These are phyloP conservation scores for Micractinium conductrix DNA, from an alignment of 139 green algal species.

Conservation along the genomic window DNA sequence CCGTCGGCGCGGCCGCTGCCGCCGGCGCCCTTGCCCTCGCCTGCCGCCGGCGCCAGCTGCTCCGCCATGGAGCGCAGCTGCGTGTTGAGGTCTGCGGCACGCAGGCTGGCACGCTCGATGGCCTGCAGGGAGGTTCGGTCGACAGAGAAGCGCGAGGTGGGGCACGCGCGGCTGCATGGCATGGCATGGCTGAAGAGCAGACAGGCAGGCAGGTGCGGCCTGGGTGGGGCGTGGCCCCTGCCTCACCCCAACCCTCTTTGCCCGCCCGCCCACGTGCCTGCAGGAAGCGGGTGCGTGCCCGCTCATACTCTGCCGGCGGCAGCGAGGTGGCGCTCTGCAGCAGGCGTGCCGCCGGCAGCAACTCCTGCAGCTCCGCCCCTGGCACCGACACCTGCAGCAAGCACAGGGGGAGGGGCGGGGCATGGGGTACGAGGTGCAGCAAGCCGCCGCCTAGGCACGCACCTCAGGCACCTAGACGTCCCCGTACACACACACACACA, in stretches of 20 bases:
- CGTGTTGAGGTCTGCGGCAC: constrained; percentile 29
- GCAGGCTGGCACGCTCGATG: constrained; percentile 47
- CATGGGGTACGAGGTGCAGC: too few relatives aligned
- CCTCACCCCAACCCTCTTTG: neutral
- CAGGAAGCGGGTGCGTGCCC: constrained; percentile 81
- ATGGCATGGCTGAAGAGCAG: too few relatives aligned
- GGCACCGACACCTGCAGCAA: constrained; percentile 68
- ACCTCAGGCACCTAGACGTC: too few relatives aligned
- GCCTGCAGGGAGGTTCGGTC: neutral
- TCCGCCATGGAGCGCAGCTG: constrained; percentile 33
- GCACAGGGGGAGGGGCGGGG: too few relatives aligned
- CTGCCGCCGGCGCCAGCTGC: constrained; percentile 12
- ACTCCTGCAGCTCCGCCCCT: constrained; percentile 84
- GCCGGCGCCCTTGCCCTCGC: neutral
- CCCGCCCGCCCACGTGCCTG: neutral
- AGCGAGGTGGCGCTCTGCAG: constrained; percentile 58
- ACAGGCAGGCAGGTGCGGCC: too few relatives aligned
- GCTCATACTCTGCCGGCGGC: constrained; percentile 68
- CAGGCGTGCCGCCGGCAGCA: constrained; percentile 86
- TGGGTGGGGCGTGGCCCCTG: too few relatives aligned
- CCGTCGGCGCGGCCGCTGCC: neutral
- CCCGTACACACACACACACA: too few relatives aligned
- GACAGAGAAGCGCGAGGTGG: neutral
- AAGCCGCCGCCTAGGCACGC: too few relatives aligned
- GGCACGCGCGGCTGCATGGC: neutral